A percentile compares a stretch with the other conserved stretches of the same genome.
Conservation (phyloP, 441 rosid genomes). For the Raphanus hybrid region DNA sequence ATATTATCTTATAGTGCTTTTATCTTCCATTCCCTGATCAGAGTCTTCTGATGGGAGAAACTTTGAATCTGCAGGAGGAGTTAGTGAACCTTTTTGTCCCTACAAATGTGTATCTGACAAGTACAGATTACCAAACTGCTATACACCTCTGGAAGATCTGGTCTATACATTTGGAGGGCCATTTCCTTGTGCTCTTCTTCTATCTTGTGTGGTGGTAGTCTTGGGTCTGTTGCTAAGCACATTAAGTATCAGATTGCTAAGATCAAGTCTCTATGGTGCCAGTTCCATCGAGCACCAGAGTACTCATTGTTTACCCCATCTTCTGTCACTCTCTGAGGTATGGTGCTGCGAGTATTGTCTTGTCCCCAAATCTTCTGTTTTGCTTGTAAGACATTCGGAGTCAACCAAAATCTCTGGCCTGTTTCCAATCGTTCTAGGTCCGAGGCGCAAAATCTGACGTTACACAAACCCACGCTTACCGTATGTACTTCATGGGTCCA, state of each 20-base stretch:
- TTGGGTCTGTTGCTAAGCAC: slow-evolving; percentile 73
- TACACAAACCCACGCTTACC: slow-evolving; percentile 91
- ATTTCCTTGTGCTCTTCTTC: slow-evolving; percentile 75
- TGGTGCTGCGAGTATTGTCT: slow-evolving; percentile 27
- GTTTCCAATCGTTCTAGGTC: slow-evolving; percentile 60
- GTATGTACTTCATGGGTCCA: slow-evolving; percentile 98
- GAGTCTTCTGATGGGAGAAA: slow-evolving; percentile 37
- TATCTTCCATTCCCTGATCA: neutral
- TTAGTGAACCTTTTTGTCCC: slow-evolving; percentile 68
- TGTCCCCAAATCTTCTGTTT: slow-evolving; percentile 26
- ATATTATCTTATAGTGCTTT: slow-evolving; percentile 36
- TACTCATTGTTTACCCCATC: slow-evolving; percentile 77
- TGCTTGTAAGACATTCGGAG: slow-evolving; percentile 28
- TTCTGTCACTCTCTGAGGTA: slow-evolving; percentile 96
- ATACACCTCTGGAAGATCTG: slow-evolving; percentile 96
- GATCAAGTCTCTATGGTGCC: slow-evolving; percentile 61
- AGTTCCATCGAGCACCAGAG: slow-evolving; percentile 72
- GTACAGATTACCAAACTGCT: slow-evolving; percentile 97
- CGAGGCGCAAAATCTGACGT: slow-evolving; percentile 94
- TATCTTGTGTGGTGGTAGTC: slow-evolving; percentile 73
- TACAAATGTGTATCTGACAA: slow-evolving; percentile 90
- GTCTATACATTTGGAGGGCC: slow-evolving; percentile 96
- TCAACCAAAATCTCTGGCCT: slow-evolving; percentile 28
- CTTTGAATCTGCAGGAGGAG: slow-evolving; percentile 76
- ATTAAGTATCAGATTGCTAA: slow-evolving; percentile 74